Conservation (phyloP, 2,329 filamentous ascomycete genomes). For the Byssochlamys sp. region DNA sequence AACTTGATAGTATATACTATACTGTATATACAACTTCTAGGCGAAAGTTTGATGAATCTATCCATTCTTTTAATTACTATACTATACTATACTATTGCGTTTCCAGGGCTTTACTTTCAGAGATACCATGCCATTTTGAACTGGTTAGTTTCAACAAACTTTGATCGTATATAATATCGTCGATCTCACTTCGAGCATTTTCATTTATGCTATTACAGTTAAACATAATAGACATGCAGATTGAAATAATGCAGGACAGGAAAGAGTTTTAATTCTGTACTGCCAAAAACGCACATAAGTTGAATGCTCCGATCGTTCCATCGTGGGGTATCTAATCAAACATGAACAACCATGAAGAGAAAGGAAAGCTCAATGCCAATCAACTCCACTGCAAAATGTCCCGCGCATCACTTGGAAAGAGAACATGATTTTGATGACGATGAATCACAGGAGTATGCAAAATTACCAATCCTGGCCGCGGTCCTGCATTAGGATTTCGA, state of each 20-base stretch:
- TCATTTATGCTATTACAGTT: background rate
- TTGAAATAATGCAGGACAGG: too few relatives aligned
- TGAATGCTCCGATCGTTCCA: background rate
- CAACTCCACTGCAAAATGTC: background rate
- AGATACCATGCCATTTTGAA: too few relatives aligned
- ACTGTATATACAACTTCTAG: too few relatives aligned
- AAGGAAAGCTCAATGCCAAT: background rate
- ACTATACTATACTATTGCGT: too few relatives aligned
- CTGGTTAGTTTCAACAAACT: too few relatives aligned
- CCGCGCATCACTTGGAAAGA: background rate
- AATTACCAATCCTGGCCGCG: conserved; percentile 36
- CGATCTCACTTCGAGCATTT: too few relatives aligned
- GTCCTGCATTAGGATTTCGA: conserved; percentile 37
- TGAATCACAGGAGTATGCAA: background rate
- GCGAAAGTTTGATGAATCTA: too few relatives aligned
- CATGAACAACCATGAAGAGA: background rate
- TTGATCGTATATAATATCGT: too few relatives aligned
- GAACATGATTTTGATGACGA: background rate
- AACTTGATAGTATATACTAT: too few relatives aligned
- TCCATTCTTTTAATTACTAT: too few relatives aligned
- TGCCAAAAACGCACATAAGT: background rate
- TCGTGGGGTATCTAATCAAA: background rate
- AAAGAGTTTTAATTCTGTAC: background rate
- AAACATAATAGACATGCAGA: background rate
- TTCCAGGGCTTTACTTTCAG: too few relatives aligned